phyloP scores from a whole-genome alignment of 2,329 filamentous ascomycete genomes.

The Ilyonectria sp. region DNA sequence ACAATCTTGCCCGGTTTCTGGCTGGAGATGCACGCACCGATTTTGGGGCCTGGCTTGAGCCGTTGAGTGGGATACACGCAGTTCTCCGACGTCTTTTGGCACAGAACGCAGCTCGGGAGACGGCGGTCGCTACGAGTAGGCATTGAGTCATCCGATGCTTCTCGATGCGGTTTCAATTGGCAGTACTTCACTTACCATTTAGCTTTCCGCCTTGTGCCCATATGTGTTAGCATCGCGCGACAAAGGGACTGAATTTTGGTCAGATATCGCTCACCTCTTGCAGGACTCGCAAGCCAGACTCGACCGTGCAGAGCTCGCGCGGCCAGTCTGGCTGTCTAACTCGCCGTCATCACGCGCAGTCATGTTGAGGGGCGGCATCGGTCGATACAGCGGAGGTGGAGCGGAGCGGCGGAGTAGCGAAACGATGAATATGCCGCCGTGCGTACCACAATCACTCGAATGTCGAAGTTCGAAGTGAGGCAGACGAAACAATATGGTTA shows the following conservation, averaged over 20 bases:
- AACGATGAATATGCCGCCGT: too few relatives aligned
- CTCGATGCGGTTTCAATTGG: background rate
- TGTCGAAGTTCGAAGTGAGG: too few relatives aligned
- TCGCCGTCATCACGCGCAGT: too few relatives aligned
- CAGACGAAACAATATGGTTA: too few relatives aligned
- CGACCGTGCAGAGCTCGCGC: background rate
- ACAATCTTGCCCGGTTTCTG: too few relatives aligned
- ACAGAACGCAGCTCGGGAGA: background rate
- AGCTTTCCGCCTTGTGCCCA: background rate
- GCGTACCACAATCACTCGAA: too few relatives aligned
- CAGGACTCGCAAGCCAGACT: background rate
- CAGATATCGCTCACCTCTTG: background rate
- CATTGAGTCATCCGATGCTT: background rate
- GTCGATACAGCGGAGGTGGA: too few relatives aligned
- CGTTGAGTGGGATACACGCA: background rate
- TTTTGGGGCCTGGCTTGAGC: background rate
- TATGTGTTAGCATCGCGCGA: background rate
- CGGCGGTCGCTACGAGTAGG: background rate
- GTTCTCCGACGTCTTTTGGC: background rate
- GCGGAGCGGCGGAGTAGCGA: too few relatives aligned
- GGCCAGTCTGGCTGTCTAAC: too few relatives aligned
- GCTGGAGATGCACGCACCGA: background rate
- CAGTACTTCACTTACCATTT: background rate
- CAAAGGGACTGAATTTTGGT: background rate
- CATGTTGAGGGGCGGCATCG: too few relatives aligned